Conservation (phyloP, 306 rosid species). For the Gynostemma pentaphyllum region DNA sequence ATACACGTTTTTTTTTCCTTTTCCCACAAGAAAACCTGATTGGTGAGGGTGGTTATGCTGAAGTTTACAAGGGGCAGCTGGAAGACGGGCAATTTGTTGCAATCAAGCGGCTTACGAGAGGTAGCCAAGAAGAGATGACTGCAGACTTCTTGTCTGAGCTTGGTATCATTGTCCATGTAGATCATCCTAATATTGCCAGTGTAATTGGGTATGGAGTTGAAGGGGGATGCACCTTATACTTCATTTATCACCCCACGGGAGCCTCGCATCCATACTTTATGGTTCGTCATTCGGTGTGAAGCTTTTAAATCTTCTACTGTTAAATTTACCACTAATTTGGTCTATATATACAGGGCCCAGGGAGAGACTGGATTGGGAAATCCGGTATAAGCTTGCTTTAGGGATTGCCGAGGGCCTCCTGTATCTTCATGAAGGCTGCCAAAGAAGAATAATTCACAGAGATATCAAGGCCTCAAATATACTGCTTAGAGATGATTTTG, state of each 20-base stretch:
- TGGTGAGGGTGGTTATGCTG: slow-evolving; percentile 99
- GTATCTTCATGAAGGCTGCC: slow-evolving; percentile 88
- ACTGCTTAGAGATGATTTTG: slow-evolving; percentile 77
- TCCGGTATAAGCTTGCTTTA: slow-evolving; percentile 55
- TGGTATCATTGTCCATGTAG: slow-evolving; percentile 90
- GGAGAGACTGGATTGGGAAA: slow-evolving; percentile 67
- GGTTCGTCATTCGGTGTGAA: slow-evolving; percentile 34
- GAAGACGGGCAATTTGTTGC: slow-evolving; percentile 72
- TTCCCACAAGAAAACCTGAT: slow-evolving; percentile 55
- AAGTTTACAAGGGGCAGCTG: slow-evolving; percentile 73
- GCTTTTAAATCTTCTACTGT: slow-evolving; percentile 2
- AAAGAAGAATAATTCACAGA: slow-evolving; percentile 92
- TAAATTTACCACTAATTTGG: slow-evolving; percentile 8
- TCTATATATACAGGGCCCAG: slow-evolving; percentile 42
- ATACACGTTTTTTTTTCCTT: slow-evolving; percentile 4
- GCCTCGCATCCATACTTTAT: slow-evolving; percentile 73
- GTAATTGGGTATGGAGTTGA: slow-evolving; percentile 94
- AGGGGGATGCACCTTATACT: slow-evolving; percentile 99
- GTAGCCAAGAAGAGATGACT: slow-evolving; percentile 87
- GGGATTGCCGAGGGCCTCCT: slow-evolving; percentile 88
- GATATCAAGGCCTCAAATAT: slow-evolving; percentile 96
- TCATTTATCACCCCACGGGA: slow-evolving; percentile 88
- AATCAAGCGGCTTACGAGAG: slow-evolving; percentile 63
- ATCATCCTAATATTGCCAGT: slow-evolving; percentile 84
- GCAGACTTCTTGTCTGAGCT: slow-evolving; percentile 97